phyloP scores from a whole-genome alignment of 352 stramenopile genomes.

The Globisporangium echinulatum region DNA sequence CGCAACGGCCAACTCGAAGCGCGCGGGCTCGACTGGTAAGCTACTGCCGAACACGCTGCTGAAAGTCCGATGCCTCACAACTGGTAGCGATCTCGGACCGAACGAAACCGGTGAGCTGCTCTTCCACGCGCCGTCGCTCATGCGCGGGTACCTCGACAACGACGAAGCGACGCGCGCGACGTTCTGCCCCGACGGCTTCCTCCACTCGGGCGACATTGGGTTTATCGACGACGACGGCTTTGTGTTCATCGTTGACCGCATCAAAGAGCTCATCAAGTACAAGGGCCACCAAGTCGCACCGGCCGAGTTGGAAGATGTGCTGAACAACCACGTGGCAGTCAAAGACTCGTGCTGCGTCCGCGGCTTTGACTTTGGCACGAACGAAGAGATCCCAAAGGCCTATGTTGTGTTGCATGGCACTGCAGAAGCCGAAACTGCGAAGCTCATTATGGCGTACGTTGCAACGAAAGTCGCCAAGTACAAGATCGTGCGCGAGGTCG shows the following conservation, averaged over 20 bases:
- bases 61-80: conserved; percentile 30
- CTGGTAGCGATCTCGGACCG: conserved; percentile 21
- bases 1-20: conserved; percentile 4
- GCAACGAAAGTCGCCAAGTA: conserved; percentile 72
- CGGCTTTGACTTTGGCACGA: conserved; percentile 35
- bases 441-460: conserved; percentile 54
- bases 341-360: conserved; percentile 44
- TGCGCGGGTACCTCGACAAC: conserved; percentile 83
- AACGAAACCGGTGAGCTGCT: conserved; percentile 54
- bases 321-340: conserved; percentile 69
- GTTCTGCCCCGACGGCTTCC: conserved; percentile 71
- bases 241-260: conserved; percentile 89
- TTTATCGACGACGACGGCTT: conserved; percentile 92
- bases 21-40: conserved; percentile 17
- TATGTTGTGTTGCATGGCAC: conserved; percentile 81
- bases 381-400: conserved; percentile 87
- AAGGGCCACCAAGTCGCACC: conserved; percentile 91
- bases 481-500: conserved; percentile 84
- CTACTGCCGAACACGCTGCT: conserved; percentile 31
- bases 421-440: conserved; percentile 10
- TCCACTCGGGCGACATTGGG: conserved; percentile 88
- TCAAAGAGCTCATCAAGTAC: conserved; percentile 95
- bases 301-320: conserved; percentile 88
- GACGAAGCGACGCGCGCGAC: conserved; percentile 74
- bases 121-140: conserved; percentile 35